Base-by-base conservation (phyloP, 2,329 filamentous ascomycete species). In the Penicillium sp. region DNA sequence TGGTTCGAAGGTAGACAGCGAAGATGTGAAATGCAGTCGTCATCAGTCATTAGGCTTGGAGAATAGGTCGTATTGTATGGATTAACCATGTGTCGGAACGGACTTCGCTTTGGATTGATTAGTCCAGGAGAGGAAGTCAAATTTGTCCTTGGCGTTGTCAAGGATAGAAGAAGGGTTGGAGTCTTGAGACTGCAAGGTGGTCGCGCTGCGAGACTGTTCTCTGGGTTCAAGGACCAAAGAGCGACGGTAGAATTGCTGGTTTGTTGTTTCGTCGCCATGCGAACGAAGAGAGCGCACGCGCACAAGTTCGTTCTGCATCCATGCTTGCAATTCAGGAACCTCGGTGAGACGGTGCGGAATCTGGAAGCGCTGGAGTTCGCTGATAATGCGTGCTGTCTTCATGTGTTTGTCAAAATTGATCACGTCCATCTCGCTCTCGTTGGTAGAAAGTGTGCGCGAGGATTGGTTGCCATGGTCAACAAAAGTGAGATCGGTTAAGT, bases 401-500 rank as follows among this genome's bases (percentile, higher is more conserved):
- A 87, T 89, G 71, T 97, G 92, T 77, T 97, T 97, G 80, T 97
- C 93, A 67, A 97, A 97, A 76, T 99, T 99, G 81, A 99, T 91
- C 31, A 97, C 90, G 0, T 86, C 86, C 66, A 91, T 82, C 24
- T 86, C 83, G 27, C 79, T 76, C 29, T 86, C 82, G n/a, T 89
- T 84, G 13, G 69, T 80, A 0, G 85, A 84, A 18, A 96, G 83
- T 65, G 88, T 88, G 66, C 93, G 91, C 2, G 88, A 92, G 5
- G 91, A 85, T 32, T 90, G 89, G 72, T 97, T 97, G 58, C 94
- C 94, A 60, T 93, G 92, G 69, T 97, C 92, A 51, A 96, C 89
- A 74, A 99, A 97, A 0, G 92, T 97, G 36, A 99, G 80, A 70
- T 99, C 94, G 0, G 94, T 99, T 38, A 99, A 81, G 72, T 97